These are phyloP conservation scores for Farysia itapuensis DNA, from an alignment of 1,284 basidiomycete genomes.

Conservation along the genomic window DNA sequence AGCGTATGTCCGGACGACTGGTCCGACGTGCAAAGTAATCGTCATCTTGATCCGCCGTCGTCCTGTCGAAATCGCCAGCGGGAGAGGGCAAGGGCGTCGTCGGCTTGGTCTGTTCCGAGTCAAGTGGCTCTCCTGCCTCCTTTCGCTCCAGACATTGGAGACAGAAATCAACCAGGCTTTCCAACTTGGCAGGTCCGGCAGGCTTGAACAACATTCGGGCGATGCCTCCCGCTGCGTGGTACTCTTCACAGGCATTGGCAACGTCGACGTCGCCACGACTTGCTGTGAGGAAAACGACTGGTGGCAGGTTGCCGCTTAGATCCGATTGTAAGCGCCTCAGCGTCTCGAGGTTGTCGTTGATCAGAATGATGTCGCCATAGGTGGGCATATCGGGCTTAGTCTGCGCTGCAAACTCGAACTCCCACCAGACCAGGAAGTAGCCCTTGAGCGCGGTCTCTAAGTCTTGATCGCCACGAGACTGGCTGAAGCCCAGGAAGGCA, in stretches of 20 bases:
- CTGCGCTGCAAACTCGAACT: constrained; percentile 64
- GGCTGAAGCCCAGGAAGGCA: constrained; percentile 75
- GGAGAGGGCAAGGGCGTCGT: constrained; percentile 42
- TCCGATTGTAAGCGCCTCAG: constrained; percentile 59
- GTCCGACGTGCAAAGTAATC: constrained; percentile 39
- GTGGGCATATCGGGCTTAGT: constrained; percentile 3
- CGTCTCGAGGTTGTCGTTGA: constrained; percentile 75
- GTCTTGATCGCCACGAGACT: constrained; percentile 70
- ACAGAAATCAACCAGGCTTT: constrained; percentile 71
- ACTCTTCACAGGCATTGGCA: constrained; percentile 69
- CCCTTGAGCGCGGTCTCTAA: constrained; percentile 68
- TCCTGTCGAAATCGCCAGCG: constrained; percentile 2
- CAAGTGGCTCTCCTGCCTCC: constrained; percentile 29
- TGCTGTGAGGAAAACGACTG: constrained; percentile 75
- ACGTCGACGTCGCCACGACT: constrained; percentile 69
- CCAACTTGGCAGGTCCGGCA: constrained; percentile 76
- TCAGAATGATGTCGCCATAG: constrained; percentile 72
- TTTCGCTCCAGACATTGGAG: constrained; percentile 66
- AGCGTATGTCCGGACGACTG: constrained; percentile 23
- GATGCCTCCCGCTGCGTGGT: constrained; percentile 80
- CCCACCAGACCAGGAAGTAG: constrained; percentile 78
- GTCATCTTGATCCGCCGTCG: constrained; percentile 22
- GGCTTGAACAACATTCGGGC: constrained; percentile 86
- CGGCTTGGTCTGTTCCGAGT: constrained; percentile 37
- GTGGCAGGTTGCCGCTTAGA: constrained; percentile 62